Conservation (phyloP, 352 stramenopile genomes). For the Phytophthora megakarya region DNA sequence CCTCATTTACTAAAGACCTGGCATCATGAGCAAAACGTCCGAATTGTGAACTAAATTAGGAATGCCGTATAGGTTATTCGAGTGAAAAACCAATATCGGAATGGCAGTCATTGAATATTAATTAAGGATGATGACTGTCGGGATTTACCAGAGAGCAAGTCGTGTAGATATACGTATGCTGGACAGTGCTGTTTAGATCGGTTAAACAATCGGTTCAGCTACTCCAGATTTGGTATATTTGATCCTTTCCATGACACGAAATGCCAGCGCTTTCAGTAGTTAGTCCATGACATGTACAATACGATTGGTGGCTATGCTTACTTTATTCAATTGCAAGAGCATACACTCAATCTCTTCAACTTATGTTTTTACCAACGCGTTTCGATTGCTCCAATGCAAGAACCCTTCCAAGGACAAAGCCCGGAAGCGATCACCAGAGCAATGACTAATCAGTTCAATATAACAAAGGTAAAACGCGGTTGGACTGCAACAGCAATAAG, state of each 20-base stretch:
- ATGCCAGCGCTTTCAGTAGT: not conserved
- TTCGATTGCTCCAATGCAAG: not conserved
- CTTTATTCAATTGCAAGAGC: not conserved
- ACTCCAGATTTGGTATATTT: not conserved
- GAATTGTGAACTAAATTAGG: too few species aligned
- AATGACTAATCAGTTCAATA: not conserved
- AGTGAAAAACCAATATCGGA: too few species aligned
- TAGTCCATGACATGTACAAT: not conserved
- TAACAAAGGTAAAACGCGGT: not conserved
- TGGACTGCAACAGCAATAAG: not conserved
- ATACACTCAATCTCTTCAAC: not conserved
- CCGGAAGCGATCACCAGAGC: not conserved
- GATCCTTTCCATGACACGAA: not conserved
- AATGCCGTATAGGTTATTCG: too few species aligned
- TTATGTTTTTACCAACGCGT: not conserved
- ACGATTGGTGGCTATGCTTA: slow-evolving; percentile 6
- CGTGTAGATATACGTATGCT: too few species aligned
- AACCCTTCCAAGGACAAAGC: not conserved
- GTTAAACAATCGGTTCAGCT: not conserved
- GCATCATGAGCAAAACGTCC: too few species aligned
- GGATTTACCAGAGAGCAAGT: too few species aligned
- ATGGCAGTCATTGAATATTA: too few species aligned
- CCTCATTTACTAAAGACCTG: too few species aligned
- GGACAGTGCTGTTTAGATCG: too few species aligned
- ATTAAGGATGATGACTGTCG: too few species aligned